Conservation (phyloP, 441 rosid species). For the Daphne laureola region DNA sequence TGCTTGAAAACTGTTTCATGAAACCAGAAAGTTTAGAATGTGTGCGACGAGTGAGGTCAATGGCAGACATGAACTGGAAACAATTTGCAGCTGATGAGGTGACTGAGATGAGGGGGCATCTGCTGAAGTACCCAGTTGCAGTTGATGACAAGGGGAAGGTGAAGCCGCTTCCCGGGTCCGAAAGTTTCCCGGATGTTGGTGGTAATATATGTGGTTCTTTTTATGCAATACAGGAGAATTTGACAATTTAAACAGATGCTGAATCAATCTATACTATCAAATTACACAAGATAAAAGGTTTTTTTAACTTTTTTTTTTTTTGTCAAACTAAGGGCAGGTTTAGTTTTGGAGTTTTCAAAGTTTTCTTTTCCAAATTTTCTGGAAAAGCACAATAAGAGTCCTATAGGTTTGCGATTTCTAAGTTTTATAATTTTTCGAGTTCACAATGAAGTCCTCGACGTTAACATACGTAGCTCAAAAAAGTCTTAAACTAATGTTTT, state of each 20-base stretch:
- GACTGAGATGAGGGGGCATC: constrained; percentile 84
- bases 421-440: too few relatives aligned
- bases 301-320: too few relatives aligned
- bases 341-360: too few relatives aligned
- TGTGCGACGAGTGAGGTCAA: constrained; percentile 49
- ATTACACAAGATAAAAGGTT: too few relatives aligned
- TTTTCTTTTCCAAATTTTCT: too few relatives aligned
- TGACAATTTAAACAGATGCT: constrained; percentile 48
- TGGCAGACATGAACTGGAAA: constrained; percentile 68
- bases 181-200: constrained; percentile 83
- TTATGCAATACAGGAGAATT: constrained; percentile 81
- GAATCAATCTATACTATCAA: too few relatives aligned
- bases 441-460: too few relatives aligned
- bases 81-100: constrained; percentile 60
- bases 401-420: too few relatives aligned
- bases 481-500: too few relatives aligned
- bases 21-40: constrained; percentile 76
- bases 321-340: too few relatives aligned
- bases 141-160: constrained; percentile 84
- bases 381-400: too few relatives aligned
- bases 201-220: constrained; percentile 85
- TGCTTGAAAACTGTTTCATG: constrained; percentile 56
- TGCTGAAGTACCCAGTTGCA: constrained; percentile 81
- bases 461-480: too few relatives aligned
- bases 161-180: constrained; percentile 57